Conservation (phyloP, 148 eudicot genomes). For the Drosera capensis region DNA sequence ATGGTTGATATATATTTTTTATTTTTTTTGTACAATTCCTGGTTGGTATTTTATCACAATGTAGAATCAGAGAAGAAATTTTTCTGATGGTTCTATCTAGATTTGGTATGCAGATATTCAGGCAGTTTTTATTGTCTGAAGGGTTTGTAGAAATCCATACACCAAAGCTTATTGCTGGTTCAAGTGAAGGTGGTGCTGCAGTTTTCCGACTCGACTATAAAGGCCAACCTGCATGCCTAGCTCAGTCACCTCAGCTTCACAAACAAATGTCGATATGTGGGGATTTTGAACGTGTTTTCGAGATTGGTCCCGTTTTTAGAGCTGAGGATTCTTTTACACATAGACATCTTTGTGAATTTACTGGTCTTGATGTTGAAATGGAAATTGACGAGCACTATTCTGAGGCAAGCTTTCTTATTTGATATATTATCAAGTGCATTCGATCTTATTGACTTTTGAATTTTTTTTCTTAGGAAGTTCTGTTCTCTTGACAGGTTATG, state of each 20-base stretch:
- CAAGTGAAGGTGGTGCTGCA: conserved; percentile 98
- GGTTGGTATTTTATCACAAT: too few species aligned
- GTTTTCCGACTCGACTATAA: conserved; percentile 80
- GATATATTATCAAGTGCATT: not conserved
- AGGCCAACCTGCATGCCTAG: conserved; percentile 86
- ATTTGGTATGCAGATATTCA: conserved; percentile 39
- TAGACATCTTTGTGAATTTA: conserved; percentile 87
- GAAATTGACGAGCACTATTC: conserved; percentile 83
- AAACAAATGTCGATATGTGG: conserved; percentile 91
- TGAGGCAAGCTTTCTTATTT: conserved; percentile 39
- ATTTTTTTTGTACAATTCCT: too few species aligned
- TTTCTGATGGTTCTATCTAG: too few species aligned
- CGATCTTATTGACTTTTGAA: not conserved
- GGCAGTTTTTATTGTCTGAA: conserved; percentile 38
- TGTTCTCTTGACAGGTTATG: conserved; percentile 58
- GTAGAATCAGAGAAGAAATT: too few species aligned
- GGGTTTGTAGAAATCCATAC: conserved; percentile 70
- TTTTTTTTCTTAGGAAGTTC: not conserved
- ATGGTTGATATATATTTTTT: too few species aligned
- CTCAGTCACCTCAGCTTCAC: conserved; percentile 97
- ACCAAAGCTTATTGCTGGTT: conserved; percentile 82
- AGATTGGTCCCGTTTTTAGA: conserved; percentile 86
- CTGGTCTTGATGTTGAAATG: conserved; percentile 97
- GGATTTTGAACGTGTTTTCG: conserved; percentile 80
- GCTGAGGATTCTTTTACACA: conserved; percentile 91